A percentile compares a stretch with the other conserved stretches of the same genome.
Evolutionary conservation across 768 basidiomycete species (phyloP).

Genomic region (Tubosaeta brunneosetosa): DNA sequence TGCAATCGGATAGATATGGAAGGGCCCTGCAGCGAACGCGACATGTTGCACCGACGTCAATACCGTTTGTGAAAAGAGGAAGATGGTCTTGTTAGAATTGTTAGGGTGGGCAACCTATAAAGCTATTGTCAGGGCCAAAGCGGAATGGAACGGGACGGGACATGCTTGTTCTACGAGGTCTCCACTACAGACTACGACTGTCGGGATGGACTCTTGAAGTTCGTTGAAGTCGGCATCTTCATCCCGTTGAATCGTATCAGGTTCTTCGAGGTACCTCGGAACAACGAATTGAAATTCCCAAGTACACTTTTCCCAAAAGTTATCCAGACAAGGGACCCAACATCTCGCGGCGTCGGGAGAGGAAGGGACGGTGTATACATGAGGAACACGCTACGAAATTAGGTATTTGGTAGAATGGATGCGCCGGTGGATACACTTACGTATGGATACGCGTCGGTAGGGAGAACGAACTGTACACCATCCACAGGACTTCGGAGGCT

Average conservation of each 20-base stretch:
- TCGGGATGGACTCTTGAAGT: conserved; percentile 58
- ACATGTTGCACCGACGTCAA: conserved; percentile 95
- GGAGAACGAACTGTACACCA: conserved; percentile 80
- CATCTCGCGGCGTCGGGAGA: conserved; percentile 90
- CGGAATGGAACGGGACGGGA: conserved; percentile 10
- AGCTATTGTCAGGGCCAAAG: conserved; percentile 7
- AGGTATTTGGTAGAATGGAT: conserved; percentile 9
- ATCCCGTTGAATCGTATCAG: conserved; percentile 32
- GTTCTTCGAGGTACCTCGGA: conserved; percentile 73
- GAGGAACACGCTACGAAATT: conserved; percentile 73
- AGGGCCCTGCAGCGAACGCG: conserved; percentile 93
- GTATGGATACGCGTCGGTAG: conserved; percentile 78
- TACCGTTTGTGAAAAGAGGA: conserved; percentile 81
- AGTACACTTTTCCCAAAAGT: conserved; percentile 91
- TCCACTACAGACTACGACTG: conserved; percentile 89
- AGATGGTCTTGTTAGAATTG: conserved; percentile 91
- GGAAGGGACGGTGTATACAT: conserved; percentile 85
- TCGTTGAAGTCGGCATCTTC: conserved; percentile 43
- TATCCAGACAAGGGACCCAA: conserved; percentile 98
- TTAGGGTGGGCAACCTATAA: conserved; percentile 85
- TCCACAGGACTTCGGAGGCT: conserved; percentile 78
- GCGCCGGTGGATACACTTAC: conserved; percentile 44
- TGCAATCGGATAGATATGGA: conserved; percentile 70
- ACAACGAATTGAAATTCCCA: conserved; percentile 99
- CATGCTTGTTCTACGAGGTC: conserved; percentile 90